These are phyloP conservation scores for Crithidia sp. DNA, from an alignment of 208 protist species.

Conservation along the genomic window DNA sequence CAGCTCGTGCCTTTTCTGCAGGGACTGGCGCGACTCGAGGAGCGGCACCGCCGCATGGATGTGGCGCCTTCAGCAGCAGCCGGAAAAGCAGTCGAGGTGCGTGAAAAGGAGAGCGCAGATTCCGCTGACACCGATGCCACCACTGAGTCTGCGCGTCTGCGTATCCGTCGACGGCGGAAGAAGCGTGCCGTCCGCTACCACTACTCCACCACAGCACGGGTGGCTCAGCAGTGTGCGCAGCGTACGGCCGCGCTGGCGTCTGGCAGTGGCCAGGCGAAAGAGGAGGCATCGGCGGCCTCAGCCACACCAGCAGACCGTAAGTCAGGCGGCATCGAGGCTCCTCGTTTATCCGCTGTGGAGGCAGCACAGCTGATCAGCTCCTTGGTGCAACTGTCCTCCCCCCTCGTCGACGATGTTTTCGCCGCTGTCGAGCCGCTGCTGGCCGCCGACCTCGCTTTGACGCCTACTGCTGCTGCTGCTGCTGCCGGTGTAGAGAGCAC, in stretches of 20 bases:
- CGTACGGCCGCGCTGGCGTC: constrained; percentile 16
- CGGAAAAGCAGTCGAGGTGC: not conserved
- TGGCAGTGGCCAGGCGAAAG: not conserved
- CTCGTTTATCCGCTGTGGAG: constrained; percentile 13
- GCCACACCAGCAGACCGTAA: not conserved
- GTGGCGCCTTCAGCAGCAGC: not conserved
- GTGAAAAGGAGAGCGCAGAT: not conserved
- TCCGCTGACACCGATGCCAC: too few relatives aligned
- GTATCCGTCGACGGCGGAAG: not conserved
- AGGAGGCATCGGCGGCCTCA: not conserved
- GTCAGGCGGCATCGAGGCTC: too few relatives aligned
- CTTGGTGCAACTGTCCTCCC: constrained; percentile 32
- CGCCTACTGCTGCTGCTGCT: not conserved
- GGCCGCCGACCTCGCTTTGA: not conserved
- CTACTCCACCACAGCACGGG: constrained; percentile 25
- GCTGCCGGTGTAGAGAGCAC: not conserved
- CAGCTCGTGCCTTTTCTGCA: constrained; percentile 75
- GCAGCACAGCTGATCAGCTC: constrained; percentile 20
- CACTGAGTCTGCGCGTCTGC: not conserved
- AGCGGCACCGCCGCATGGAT: constrained; percentile 1
- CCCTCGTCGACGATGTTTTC: constrained; percentile 24
- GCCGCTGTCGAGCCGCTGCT: constrained; percentile 22
- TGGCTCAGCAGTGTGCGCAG: constrained; percentile 30
- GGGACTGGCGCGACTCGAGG: constrained; percentile 31
- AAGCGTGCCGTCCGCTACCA: constrained; percentile 8